phyloP scores from a whole-genome alignment of 2,329 filamentous ascomycete species.

The Alternaria sp. region DNA sequence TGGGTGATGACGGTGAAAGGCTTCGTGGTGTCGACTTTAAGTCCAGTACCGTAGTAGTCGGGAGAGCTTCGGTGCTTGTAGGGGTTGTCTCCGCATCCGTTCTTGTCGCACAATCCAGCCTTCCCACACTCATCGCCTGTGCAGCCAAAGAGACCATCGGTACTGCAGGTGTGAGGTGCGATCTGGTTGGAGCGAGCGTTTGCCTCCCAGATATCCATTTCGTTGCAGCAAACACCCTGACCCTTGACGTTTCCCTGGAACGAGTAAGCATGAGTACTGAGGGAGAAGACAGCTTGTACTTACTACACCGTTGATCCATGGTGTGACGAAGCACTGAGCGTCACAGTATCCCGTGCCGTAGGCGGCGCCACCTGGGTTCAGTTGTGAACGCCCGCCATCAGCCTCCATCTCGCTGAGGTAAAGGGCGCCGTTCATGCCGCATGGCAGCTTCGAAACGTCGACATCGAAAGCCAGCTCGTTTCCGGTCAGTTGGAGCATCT shows the following conservation, averaged over 20 bases:
- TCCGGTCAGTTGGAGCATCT: constrained; percentile 69
- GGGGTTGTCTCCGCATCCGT: constrained; percentile 45
- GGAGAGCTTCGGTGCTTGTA: constrained; percentile 32
- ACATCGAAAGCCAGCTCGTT: constrained; percentile 77
- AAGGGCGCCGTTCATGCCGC: constrained; percentile 51
- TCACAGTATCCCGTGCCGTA: constrained; percentile 66
- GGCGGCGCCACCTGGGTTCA: constrained; percentile 60
- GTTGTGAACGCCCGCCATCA: constrained; percentile 41
- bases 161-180: constrained; percentile 59
- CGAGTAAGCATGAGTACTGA: constrained; percentile 48
- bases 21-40: constrained; percentile 64
- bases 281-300: constrained; percentile 10
- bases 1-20: constrained; percentile 72
- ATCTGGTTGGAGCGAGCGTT: constrained; percentile 55
- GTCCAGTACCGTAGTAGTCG: constrained; percentile 35
- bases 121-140: constrained; percentile 50
- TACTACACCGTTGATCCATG: constrained; percentile 48
- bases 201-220: constrained; percentile 64
- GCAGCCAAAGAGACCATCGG: constrained; percentile 52
- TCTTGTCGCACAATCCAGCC: constrained; percentile 46
- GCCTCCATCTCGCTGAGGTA: constrained; percentile 50
- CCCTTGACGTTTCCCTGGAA: constrained; percentile 51
- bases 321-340: constrained; percentile 54
- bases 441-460: constrained; percentile 59
- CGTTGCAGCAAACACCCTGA: constrained; percentile 60